Evolutionary conservation across 2,329 filamentous ascomycete species (phyloP), one percentile per base, ranked within the genome.

Genomic region (Fusarium tricinctum): DNA sequence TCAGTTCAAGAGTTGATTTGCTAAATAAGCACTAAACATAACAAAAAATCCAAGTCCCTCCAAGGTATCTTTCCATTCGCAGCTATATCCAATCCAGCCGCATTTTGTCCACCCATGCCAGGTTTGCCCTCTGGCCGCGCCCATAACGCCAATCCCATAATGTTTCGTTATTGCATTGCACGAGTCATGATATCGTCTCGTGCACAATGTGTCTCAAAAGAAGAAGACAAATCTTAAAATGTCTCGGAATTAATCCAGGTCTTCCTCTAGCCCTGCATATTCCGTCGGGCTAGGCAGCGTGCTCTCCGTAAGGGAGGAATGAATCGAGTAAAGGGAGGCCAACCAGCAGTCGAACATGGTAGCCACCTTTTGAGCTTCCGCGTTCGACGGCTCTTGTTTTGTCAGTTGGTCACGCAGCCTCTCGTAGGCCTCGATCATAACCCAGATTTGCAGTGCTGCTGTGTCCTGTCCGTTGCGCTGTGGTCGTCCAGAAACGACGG

Each of bases 401-500:
- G 76, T 70, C 1, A 87, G 72, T 68, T 81, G 80, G 43, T 86
- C 82, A 17, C 83, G 78, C 58, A 88, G 75, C 60, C 80, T 79
- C 78, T 88, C 85, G 69, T 88, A 88, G 4, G 85, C 85, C 68
- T 87, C 85, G 50, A 88, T 88, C 85, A 88, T 87, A 43, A 85
- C 79, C 81, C 83, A 84, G 19, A 87, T 74, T 70, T 88, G 85
- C 40, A 88, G 71, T 2, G 82, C 80, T 15, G 84, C 80, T 0
- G 80, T 78, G 35, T 82, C 78, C 4, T 66, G 39, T 57, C 74
- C 17, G 19, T 20, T 72, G 58, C 52, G 75, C 10, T 62, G 57
- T 10, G 74, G 53, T 51, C 74, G 35, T 44, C 76, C 63, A 47
- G 74, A 54, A 39, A 84, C 67, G 0, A 81, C 81, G 0, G 81